phyloP scores from a whole-genome alignment of 2,329 filamentous ascomycete genomes.

The Penicillium corylophilum region DNA sequence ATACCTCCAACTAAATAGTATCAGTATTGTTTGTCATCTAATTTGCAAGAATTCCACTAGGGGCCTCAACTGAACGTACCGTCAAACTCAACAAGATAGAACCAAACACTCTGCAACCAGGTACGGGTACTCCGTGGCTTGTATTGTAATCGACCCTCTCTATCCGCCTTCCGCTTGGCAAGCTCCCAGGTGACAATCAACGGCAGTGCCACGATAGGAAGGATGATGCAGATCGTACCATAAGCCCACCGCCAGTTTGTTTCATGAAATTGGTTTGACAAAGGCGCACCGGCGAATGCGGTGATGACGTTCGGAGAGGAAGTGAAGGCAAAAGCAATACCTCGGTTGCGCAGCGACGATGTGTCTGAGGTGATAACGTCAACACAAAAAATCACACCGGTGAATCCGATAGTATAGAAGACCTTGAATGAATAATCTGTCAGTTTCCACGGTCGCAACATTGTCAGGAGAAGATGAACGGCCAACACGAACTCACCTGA shows the following conservation, averaged over 20 bases:
- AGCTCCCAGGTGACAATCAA: slow-evolving; percentile 54
- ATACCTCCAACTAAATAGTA: slow-evolving; percentile 53
- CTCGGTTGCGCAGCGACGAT: slow-evolving; percentile 59
- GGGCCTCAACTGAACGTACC: slow-evolving; percentile 34
- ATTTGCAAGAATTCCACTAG: neutral
- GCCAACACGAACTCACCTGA: slow-evolving; percentile 48
- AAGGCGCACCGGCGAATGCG: slow-evolving; percentile 57
- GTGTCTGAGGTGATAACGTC: slow-evolving; percentile 52
- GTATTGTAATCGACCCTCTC: slow-evolving; percentile 48
- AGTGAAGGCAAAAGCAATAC: slow-evolving; percentile 60
- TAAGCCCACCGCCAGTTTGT: slow-evolving; percentile 64
- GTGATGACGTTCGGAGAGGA: slow-evolving; percentile 64
- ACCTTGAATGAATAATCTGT: slow-evolving; percentile 30
- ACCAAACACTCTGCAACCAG: slow-evolving; percentile 45
- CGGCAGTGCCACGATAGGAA: slow-evolving; percentile 57
- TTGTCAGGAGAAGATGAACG: slow-evolving; percentile 22
- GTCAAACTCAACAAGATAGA: slow-evolving; percentile 63
- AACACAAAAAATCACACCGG: slow-evolving; percentile 32
- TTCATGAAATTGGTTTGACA: slow-evolving; percentile 42
- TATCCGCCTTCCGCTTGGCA: slow-evolving; percentile 58
- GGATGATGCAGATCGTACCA: slow-evolving; percentile 61
- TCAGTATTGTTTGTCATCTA: neutral
- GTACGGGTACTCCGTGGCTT: slow-evolving; percentile 47
- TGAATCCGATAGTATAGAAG: slow-evolving; percentile 48
- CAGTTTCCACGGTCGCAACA: slow-evolving; percentile 11